Evolutionary conservation across 164 flowering plant genomes (phyloP), one percentile per base, ranked within the genome.

Genomic region (Vitis rotundifolia): DNA sequence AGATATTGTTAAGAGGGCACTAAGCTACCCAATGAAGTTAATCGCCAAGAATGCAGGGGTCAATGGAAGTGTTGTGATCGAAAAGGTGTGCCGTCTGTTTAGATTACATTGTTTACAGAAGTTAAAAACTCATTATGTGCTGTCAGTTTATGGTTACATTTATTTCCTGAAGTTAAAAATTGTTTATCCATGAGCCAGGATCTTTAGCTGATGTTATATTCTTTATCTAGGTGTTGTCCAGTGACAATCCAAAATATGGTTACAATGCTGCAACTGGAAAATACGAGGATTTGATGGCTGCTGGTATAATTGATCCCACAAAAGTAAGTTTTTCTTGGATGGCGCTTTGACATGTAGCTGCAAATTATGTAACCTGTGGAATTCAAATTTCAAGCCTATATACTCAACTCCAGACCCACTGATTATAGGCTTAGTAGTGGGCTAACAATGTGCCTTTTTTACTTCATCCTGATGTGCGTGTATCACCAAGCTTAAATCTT

Each of bases 1-100:
- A 19, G 97, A 93, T n/a, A 93, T 95, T 67, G 98, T 95, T 4
- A 95, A 77, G 69, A 87, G 97, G 83, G 97, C 99, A 11, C 63
- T 95, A 74, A 83, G 97, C 68, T 95, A 95, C 69, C 99, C 98
- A 5, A 68, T 93, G 81, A 95, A 95, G 79, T 68, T 95, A 67
- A 95, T 95, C 69, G 99, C 99, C 55, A 95, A 95, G 80, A 95
- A 95, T 82, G 99, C 99, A 7, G 99, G 99, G 73, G 99, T 88
- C 16, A 95, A 93, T 77, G 99, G 99, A 67, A 95, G 99, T 76
- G 99, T 95, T 12, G 99, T 95, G 62, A 84, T 88, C 74, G 99
- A 95, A 79, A 95, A 93, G 97, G 98, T 92, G 77, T 51, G 28
- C 10, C 7, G 16, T 37, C 44, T 2, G 44, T 37, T 37, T 3